A percentile compares a stretch with the other conserved stretches of the same genome.
phyloP scores from a whole-genome alignment of 2,329 filamentous ascomycete species.

The Colletotrichum tofieldiae region DNA sequence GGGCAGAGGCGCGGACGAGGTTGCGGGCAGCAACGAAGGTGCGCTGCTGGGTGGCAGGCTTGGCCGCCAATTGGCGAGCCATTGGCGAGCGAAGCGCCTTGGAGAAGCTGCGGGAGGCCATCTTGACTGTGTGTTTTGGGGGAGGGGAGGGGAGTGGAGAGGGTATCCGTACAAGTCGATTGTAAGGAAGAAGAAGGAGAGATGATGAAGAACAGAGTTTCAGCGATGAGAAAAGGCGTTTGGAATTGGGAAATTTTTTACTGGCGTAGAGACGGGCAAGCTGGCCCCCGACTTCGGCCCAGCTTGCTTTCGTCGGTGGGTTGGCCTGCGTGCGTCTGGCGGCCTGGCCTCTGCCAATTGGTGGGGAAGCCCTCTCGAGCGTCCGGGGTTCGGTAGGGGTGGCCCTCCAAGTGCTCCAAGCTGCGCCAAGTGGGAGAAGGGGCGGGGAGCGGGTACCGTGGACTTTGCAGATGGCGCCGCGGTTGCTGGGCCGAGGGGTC shows the following conservation, averaged over 20 bases:
- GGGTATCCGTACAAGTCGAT: conserved; percentile 47
- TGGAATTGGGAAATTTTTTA: conserved; percentile 47
- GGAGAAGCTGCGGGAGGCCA: conserved; percentile 84
- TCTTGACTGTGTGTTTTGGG: conserved; percentile 64
- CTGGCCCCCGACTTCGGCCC: conserved; percentile 45
- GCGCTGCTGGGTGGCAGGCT: conserved; percentile 72
- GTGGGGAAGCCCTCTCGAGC: conserved; percentile 39
- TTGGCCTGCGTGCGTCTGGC: conserved; percentile 27
- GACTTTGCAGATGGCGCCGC: conserved; percentile 40
- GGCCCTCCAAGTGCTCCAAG: conserved; percentile 13
- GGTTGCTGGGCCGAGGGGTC: conserved; percentile 28
- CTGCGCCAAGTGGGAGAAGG: conserved; percentile 27
- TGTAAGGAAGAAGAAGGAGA: conserved; percentile 43
- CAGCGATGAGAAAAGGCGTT: conserved; percentile 41
- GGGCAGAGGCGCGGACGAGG: conserved; percentile 69
- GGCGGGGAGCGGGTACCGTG: conserved; percentile 38
- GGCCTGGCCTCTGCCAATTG: conserved; percentile 40
- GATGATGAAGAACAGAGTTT: conserved; percentile 42
- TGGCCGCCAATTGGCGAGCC: conserved; percentile 74
- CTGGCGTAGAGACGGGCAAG: conserved; percentile 41
- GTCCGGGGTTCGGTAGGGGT: conserved; percentile 41
- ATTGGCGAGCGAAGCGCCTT: conserved; percentile 76
- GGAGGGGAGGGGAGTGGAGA: conserved; percentile 51
- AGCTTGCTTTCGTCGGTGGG: conserved; percentile 41
- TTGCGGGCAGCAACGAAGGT: conserved; percentile 74